Evolutionary conservation across 768 basidiomycete genomes (phyloP).

Genomic region (Sarcodon aspratus): DNA sequence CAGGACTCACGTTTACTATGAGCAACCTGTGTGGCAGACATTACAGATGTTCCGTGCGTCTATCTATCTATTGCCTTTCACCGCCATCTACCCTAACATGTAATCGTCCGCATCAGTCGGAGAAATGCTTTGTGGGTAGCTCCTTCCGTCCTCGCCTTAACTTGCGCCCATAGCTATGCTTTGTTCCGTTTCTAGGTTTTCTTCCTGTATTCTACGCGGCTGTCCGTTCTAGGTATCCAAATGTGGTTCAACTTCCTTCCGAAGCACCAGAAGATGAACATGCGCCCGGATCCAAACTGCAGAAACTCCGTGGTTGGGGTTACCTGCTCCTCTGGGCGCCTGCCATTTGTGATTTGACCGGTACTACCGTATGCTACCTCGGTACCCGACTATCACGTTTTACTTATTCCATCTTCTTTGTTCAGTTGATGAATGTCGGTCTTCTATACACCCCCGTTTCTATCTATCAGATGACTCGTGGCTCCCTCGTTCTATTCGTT

Average conservation of each 20-base stretch:
- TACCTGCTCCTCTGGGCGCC: conserved; percentile 79
- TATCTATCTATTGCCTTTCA: conserved; percentile 4
- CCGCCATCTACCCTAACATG: conserved; percentile 6
- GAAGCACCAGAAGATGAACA: conserved; percentile 30
- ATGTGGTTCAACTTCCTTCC: conserved; percentile 46
- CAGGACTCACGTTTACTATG: conserved; percentile 58
- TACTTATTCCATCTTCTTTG: background rate
- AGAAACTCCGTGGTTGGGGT: conserved; percentile 54
- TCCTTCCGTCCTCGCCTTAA: conserved; percentile 7
- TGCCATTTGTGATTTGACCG: conserved; percentile 82
- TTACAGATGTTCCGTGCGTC: conserved; percentile 81
- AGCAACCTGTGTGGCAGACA: conserved; percentile 92
- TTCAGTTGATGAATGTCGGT: conserved; percentile 85
- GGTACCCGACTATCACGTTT: background rate
- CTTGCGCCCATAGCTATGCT: conserved; percentile 6
- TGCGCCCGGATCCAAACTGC: conserved; percentile 9
- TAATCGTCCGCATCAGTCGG: conserved; percentile 55
- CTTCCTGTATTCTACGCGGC: conserved; percentile 72
- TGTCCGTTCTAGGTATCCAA: conserved; percentile 33
- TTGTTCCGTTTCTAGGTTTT: conserved; percentile 44
- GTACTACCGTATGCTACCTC: conserved; percentile 59
- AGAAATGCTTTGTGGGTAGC: conserved; percentile 80
- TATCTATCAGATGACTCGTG: conserved; percentile 94
- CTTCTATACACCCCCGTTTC: conserved; percentile 94
- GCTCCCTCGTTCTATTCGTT: conserved; percentile 89